Conservation (phyloP, 768 basidiomycete genomes). For the Trametes coccinea region DNA sequence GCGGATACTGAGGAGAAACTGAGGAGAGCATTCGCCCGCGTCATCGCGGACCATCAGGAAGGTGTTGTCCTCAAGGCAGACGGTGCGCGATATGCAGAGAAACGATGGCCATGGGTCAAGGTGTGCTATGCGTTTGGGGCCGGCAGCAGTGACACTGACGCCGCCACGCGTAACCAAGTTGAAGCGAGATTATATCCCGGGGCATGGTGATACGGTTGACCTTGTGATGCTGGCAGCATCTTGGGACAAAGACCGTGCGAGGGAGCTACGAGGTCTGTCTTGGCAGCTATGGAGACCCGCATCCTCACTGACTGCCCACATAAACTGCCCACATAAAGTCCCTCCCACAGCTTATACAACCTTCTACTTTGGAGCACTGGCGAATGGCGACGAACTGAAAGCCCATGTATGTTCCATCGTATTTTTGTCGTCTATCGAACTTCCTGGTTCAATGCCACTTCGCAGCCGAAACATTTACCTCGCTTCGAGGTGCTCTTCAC, state of each 20-base stretch:
- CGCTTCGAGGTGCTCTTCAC: conserved; percentile 77
- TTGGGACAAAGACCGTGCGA: conserved; percentile 79
- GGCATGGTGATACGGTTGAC: conserved; percentile 79
- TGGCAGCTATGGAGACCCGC: not conserved
- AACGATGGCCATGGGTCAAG: conserved; percentile 77
- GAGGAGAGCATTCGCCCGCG: conserved; percentile 48
- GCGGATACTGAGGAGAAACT: conserved; percentile 31
- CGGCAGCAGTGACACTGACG: not conserved
- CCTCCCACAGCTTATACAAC: conserved; percentile 71
- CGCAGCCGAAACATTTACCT: conserved; percentile 47
- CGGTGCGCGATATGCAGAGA: conserved; percentile 66
- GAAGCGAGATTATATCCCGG: conserved; percentile 87
- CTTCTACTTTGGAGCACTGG: conserved; percentile 73
- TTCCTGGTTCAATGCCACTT: not conserved
- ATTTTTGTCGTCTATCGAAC: not conserved
- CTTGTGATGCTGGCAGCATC: conserved; percentile 73
- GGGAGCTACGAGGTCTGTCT: conserved; percentile 68
- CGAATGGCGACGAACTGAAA: conserved; percentile 46
- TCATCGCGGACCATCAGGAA: conserved; percentile 57
- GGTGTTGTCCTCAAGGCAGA: conserved; percentile 80
- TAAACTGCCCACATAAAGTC: conserved; percentile 44
- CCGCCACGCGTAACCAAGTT: conserved; percentile 36
- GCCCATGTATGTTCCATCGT: conserved; percentile 37
- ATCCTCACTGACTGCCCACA: conserved; percentile 28
- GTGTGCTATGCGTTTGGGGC: conserved; percentile 34